Evolutionary conservation across 345 rosid genomes (phyloP).

Genomic region (Aurinia saxatilis): DNA sequence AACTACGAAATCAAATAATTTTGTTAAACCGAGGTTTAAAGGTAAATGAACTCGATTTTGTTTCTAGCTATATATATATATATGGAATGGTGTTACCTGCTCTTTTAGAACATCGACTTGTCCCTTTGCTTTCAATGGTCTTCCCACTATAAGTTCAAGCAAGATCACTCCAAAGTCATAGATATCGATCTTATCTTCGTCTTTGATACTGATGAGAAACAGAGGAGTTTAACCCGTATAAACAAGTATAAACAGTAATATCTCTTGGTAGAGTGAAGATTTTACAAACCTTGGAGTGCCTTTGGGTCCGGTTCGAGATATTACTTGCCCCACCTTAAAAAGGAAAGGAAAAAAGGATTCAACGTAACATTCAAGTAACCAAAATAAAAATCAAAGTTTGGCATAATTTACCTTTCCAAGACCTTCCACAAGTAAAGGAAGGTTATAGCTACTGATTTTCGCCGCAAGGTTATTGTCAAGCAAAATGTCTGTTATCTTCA

Average conservation of each 20-base stretch:
- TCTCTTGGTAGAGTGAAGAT: constrained; percentile 1
- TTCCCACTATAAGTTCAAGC: constrained; percentile 76
- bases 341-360: constrained; percentile 1
- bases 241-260: not conserved
- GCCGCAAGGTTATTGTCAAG: constrained; percentile 75
- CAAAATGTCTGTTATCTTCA: constrained; percentile 74
- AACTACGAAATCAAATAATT: constrained; percentile 34
- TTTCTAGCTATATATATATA: not conserved
- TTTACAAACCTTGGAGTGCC: constrained; percentile 44
- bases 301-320: constrained; percentile 36
- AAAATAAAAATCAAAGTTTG: not conserved
- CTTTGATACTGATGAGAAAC: constrained; percentile 33
- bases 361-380: constrained; percentile 8
- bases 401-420: constrained; percentile 46
- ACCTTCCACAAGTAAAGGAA: constrained; percentile 65
- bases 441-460: constrained; percentile 81
- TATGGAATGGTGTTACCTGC: constrained; percentile 35
- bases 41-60: not conserved
- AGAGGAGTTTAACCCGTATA: constrained; percentile 5
- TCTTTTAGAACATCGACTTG: constrained; percentile 52
- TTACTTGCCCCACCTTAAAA: constrained; percentile 48
- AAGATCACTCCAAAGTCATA: constrained; percentile 79
- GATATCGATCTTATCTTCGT: constrained; percentile 55
- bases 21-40: not conserved
- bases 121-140: constrained; percentile 41